Base-by-base conservation (phyloP, 1,284 basidiomycete genomes). In the Apiotrichum sp. region DNA sequence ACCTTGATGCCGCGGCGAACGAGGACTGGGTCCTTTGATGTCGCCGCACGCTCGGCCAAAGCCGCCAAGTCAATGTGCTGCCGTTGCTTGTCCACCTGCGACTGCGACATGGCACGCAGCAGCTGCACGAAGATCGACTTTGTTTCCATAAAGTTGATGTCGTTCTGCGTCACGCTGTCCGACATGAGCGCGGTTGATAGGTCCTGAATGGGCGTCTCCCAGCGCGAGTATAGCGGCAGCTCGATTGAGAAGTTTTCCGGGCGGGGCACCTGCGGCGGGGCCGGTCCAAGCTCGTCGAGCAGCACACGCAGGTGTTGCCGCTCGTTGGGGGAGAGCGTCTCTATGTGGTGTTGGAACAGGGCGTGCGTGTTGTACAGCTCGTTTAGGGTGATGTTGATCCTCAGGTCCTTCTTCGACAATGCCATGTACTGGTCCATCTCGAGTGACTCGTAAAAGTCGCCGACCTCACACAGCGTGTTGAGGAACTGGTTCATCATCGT, bases 401-500 rank as follows among this genome's bases (percentile, higher is more conserved):
- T 86, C 60, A 98, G 81, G 73, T 98, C 95, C 78, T 97, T 98
- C 82, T 98, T 98, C 57, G 93, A 97, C 57, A 99, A 80, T 11
- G 96, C 95, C 93, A 99, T 97, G 77, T 99, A 99, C 81, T 98
- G 96, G 77, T 98, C 95, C 66, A 91, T 91, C 85, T 99, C 96
- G 55, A 99, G 82, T 9, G 95, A 93, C 66, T 98, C 96, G 77
- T 98, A 98, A 74, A 99, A 99, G 78, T 98, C 96, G 57, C 92
- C 93, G 55, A 99, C 95, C 76, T 98, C 96, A 72, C 96, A 98
- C 54, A 99, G 81, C 63, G 85, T 87, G 75, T 98, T 98, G 67
- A 98, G 81, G 78, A 99, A 98, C 66, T 88, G 86, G 74, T 98
- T 97, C 80, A 98, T 98, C 53, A 92, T 84, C 14, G 88, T 85